Base-by-base conservation (phyloP, 1,284 basidiomycete genomes). In the Peniophora sp. region DNA sequence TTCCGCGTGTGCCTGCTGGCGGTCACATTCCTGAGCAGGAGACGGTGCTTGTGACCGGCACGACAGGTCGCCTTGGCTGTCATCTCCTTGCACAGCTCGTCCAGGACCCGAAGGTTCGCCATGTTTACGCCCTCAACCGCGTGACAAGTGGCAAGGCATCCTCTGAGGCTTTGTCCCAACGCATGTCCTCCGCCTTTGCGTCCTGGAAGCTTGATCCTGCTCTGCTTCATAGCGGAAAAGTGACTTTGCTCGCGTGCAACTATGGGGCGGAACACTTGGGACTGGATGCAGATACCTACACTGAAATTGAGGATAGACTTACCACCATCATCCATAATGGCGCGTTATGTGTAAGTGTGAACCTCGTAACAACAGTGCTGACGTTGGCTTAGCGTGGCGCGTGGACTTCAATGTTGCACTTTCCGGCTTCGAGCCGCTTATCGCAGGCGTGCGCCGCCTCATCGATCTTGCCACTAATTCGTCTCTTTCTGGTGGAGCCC, bases 361-460 rank as follows among this genome's bases (percentile, higher is more conserved):
- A 24, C 25, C 34, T 25, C 19, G 10, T 25, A 22, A 5, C 27
- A 11, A 16, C 19, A 11, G 5, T 46, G 20, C 35, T 41, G 8
- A 41, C 6, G 8, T 23, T 16, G 19, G 10, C 10, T 8, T 53
- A 55, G 61, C 60, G 5, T 63, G 60, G 61, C 55, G 39, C 10
- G 53, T 63, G 2, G 52, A 63, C 45, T 62, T 61, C 53, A 62
- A 63, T 32, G 45, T 56, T 11, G 36, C 55, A 3, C 44, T 63
- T 11, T 24, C 51, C 10, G 53, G 58, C 5, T 61, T 61, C 46
- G 58, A 62, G 49, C 49, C 50, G 14, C 41, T 58, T 6, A 51
- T 63, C 16, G 46, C 48, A 5, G 53, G 55, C 24, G 44, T 52
- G 6, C 53, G 54, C 19, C 50, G 50, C 41, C 52, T 63, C 11